phyloP scores from a whole-genome alignment of 306 rosid genomes.

The Vigna hirtella region DNA sequence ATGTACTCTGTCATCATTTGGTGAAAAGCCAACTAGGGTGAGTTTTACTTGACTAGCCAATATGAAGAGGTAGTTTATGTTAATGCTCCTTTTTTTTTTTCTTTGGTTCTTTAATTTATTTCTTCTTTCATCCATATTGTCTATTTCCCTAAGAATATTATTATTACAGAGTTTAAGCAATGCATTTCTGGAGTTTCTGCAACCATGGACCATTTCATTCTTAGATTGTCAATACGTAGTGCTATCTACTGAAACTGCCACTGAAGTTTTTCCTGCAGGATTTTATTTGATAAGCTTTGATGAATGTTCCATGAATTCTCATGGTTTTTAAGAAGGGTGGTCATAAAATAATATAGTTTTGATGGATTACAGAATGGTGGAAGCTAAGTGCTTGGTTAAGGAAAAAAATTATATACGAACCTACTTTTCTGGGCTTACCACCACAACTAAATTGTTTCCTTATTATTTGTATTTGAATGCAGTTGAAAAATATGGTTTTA shows the following conservation, averaged over 20 bases:
- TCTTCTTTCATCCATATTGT: background rate
- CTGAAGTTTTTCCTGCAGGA: background rate
- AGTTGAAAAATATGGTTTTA: conserved; percentile 32
- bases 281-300: conserved; percentile 1
- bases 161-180: background rate
- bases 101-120: background rate
- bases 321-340: background rate
- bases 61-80: conserved; percentile 19
- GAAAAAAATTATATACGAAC: background rate
- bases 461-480: conserved; percentile 17
- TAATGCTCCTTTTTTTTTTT: background rate
- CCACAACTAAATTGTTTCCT: background rate
- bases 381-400: background rate
- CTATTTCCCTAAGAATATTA: conserved; percentile 8
- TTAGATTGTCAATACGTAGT: conserved; percentile 2
- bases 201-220: background rate
- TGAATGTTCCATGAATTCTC: background rate
- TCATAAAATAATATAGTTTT: background rate
- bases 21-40: conserved; percentile 22
- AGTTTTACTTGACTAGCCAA: background rate
- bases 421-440: background rate
- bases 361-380: conserved; percentile 10
- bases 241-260: conserved; percentile 14
- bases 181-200: conserved; percentile 13
- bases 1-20: conserved; percentile 5